Percentiles rank a stretch among this genome's conserved stretches.
phyloP scores from a whole-genome alignment of 139 green algal species.

The Zygnema cylindricum region DNA sequence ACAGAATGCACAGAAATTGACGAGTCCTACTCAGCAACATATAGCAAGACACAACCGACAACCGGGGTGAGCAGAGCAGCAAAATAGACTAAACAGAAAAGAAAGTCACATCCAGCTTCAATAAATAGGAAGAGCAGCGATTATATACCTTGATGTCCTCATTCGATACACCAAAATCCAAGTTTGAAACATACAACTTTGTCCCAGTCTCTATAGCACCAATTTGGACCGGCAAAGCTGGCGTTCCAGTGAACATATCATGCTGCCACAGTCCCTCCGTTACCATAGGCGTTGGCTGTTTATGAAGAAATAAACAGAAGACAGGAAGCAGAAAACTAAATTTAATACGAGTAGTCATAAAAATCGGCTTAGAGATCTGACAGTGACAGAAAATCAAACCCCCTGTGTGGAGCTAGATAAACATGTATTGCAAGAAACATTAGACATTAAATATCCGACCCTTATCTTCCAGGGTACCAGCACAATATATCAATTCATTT shows the following conservation, averaged over 20 bases:
- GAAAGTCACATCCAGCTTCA: background rate
- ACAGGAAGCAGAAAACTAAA: background rate
- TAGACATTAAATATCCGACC: background rate
- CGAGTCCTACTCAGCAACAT: too few relatives aligned
- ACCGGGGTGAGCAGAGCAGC: too few relatives aligned
- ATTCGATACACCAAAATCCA: conserved; percentile 66
- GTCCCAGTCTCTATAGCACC: conserved; percentile 59
- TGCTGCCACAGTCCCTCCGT: conserved; percentile 48
- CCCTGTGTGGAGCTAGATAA: background rate
- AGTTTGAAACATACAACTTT: conserved; percentile 66
- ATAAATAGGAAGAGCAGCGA: background rate
- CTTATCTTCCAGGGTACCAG: too few relatives aligned
- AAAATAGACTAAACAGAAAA: background rate
- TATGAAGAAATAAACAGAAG: background rate
- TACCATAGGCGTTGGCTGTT: conserved; percentile 46
- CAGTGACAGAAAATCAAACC: background rate
- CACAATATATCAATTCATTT: too few relatives aligned
- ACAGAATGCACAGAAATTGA: too few relatives aligned
- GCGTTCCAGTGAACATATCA: conserved; percentile 40
- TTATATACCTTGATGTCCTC: conserved; percentile 66
- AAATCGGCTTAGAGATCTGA: background rate
- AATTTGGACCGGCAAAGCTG: background rate
- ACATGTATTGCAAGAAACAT: background rate
- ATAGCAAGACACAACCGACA: too few relatives aligned
- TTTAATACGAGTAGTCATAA: background rate